Evolutionary conservation across 177 flowering plant genomes (phyloP).

Genomic region (Vitis hybrid): DNA sequence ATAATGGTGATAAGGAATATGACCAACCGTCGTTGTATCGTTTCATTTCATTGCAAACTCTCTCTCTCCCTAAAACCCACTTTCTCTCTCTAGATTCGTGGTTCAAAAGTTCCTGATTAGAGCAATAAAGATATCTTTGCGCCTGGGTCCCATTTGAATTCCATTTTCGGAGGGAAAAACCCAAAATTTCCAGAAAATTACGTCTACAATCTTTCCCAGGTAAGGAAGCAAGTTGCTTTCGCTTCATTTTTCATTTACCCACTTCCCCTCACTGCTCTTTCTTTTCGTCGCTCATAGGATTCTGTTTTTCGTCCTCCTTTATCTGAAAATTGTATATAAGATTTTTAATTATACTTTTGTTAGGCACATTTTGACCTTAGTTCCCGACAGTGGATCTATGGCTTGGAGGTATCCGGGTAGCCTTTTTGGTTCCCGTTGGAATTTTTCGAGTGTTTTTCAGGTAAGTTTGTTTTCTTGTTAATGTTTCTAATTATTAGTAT

Average conservation of each 20-base stretch:
- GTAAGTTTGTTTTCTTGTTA: conserved; percentile 5
- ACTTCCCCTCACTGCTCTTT: not conserved
- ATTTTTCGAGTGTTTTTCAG: conserved; percentile 13
- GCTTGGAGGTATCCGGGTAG: conserved; percentile 13
- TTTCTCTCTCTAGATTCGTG: too few relatives aligned
- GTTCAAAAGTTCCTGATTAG: too few relatives aligned
- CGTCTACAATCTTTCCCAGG: too few relatives aligned
- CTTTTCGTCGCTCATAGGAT: not conserved
- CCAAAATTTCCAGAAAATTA: too few relatives aligned
- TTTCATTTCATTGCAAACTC: too few relatives aligned
- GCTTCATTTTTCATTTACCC: not conserved
- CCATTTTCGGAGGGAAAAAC: too few relatives aligned
- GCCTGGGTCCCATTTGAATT: too few relatives aligned
- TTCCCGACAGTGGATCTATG: conserved; percentile 3
- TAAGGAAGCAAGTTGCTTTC: not conserved
- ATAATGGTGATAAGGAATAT: too few relatives aligned
- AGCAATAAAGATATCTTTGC: too few relatives aligned
- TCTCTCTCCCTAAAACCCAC: too few relatives aligned
- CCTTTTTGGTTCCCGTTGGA: not conserved
- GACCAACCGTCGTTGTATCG: too few relatives aligned
- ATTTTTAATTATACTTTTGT: too few relatives aligned
- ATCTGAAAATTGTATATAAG: not conserved
- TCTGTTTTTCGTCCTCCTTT: not conserved
- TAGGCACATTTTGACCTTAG: not conserved
- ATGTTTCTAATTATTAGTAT: not conserved